Conservation (phyloP, 805 yeast species). For the Komagataella pastoris region DNA sequence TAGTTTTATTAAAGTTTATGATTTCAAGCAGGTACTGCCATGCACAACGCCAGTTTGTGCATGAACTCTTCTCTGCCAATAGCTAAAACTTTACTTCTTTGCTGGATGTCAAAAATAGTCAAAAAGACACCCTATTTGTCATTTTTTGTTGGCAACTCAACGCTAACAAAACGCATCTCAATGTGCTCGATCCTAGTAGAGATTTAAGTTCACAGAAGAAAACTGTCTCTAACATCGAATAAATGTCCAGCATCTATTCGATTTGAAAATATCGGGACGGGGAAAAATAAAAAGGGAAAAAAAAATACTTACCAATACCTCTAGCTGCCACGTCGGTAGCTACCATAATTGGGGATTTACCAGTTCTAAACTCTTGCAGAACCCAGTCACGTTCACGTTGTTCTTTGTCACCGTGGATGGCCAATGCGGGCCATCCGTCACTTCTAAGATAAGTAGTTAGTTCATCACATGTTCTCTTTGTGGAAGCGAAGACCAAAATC, state of each 20-base stretch:
- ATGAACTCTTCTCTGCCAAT: not conserved
- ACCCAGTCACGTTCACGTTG: slow-evolving; percentile 99
- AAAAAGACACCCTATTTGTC: not conserved
- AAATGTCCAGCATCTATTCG: not conserved
- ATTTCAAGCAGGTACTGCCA: not conserved
- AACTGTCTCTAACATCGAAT: not conserved
- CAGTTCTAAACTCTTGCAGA: slow-evolving; percentile 79
- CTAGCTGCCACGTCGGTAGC: slow-evolving; percentile 99
- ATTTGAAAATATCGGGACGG: not conserved
- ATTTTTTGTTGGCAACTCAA: not conserved
- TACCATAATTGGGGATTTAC: slow-evolving; percentile 93
- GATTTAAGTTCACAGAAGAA: not conserved
- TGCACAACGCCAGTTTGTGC: not conserved
- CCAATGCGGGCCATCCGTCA: slow-evolving; percentile 98
- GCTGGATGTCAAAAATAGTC: not conserved
- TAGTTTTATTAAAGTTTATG: not conserved
- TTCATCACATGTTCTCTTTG: slow-evolving; percentile 96
- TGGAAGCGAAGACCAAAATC: slow-evolving; percentile 84
- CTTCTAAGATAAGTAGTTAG: slow-evolving; percentile 81
- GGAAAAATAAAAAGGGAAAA: slow-evolving; percentile 1
- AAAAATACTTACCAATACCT: slow-evolving; percentile 87
- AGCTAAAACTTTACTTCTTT: not conserved
- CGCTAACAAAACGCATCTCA: not conserved
- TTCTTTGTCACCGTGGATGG: slow-evolving; percentile 97
- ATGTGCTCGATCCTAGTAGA: not conserved